Percentiles rank a stretch among this genome's conserved stretches.
These are phyloP conservation scores for Entomortierella lignicola DNA, from an alignment of 192 early-diverging fungal genomes.

Conservation along the genomic window DNA sequence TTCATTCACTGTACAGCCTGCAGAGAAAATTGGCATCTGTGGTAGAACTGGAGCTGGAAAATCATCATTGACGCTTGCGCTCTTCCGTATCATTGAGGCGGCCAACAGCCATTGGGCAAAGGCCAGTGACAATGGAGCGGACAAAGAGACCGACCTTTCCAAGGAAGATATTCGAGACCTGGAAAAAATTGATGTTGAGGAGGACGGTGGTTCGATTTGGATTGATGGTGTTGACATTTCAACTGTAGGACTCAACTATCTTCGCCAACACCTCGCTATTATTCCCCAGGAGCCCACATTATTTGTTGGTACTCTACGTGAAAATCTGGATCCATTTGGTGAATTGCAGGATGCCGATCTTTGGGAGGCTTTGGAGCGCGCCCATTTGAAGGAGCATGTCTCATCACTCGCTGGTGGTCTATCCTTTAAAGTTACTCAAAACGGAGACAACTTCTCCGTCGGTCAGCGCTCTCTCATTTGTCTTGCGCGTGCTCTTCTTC, in stretches of 20 bases:
- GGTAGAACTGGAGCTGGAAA: background rate
- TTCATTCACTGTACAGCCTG: background rate
- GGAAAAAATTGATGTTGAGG: constrained; percentile 45
- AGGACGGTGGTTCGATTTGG: constrained; percentile 69
- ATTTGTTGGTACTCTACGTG: constrained; percentile 68
- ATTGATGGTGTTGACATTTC: constrained; percentile 86
- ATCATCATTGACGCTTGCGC: background rate
- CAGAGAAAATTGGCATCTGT: background rate
- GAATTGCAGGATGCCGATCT: constrained; percentile 68
- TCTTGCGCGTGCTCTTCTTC: constrained; percentile 82
- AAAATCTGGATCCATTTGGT: constrained; percentile 83
- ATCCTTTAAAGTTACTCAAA: constrained; percentile 64
- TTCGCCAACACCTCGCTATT: constrained; percentile 72
- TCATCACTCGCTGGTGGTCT: constrained; percentile 47
- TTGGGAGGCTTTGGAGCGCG: constrained; percentile 73
- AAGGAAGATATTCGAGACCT: background rate
- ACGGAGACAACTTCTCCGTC: constrained; percentile 79
- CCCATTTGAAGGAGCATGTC: constrained; percentile 67
- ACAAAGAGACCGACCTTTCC: background rate
- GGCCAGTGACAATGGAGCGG: background rate
- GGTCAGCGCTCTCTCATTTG: constrained; percentile 88
- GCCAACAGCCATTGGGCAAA: background rate
- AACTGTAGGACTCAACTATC: constrained; percentile 75
- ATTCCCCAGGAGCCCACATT: constrained; percentile 83
- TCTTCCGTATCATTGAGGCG: background rate